A percentile compares a stretch with the other conserved stretches of the same genome.
These are phyloP conservation scores for Diutina mesorugosa DNA, from an alignment of 1,139 yeast species.

Conservation along the genomic window DNA sequence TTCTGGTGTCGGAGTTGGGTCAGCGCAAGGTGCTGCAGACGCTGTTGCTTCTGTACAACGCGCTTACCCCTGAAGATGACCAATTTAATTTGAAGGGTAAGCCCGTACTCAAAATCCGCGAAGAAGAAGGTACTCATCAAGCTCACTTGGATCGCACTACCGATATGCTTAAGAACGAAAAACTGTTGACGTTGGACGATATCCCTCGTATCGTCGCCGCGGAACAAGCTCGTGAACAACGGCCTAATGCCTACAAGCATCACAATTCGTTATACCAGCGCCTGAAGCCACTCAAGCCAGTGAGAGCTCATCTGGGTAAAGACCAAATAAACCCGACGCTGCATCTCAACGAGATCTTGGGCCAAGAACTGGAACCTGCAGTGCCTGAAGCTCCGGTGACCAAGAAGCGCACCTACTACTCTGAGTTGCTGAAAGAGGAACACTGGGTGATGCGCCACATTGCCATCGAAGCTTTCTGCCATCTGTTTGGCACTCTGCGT, in stretches of 20 bases:
- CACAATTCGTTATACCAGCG: conserved; percentile 36
- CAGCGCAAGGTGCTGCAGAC: not conserved
- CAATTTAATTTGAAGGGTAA: conserved; percentile 19
- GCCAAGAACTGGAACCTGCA: not conserved
- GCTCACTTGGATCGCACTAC: conserved; percentile 37
- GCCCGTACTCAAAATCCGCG: conserved; percentile 28
- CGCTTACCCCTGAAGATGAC: conserved; percentile 13
- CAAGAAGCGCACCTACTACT: conserved; percentile 36
- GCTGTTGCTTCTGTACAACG: conserved; percentile 1
- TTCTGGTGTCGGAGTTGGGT: not conserved
- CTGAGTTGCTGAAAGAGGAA: conserved; percentile 56
- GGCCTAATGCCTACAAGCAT: conserved; percentile 76
- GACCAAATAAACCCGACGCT: conserved; percentile 7
- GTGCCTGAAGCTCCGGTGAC: not conserved
- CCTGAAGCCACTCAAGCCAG: conserved; percentile 17
- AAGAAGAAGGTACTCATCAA: conserved; percentile 25
- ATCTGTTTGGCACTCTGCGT: conserved; percentile 17
- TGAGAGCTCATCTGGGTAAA: not conserved
- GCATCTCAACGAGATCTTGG: conserved; percentile 3
- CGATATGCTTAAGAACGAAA: conserved; percentile 64
- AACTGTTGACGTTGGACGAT: conserved; percentile 84
- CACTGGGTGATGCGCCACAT: conserved; percentile 52
- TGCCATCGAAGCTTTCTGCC: conserved; percentile 50
- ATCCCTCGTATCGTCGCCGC: conserved; percentile 95
- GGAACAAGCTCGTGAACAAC: conserved; percentile 86